These are phyloP conservation scores for Rhodotorula toruloides DNA, from an alignment of 768 basidiomycete genomes.

Conservation along the genomic window DNA sequence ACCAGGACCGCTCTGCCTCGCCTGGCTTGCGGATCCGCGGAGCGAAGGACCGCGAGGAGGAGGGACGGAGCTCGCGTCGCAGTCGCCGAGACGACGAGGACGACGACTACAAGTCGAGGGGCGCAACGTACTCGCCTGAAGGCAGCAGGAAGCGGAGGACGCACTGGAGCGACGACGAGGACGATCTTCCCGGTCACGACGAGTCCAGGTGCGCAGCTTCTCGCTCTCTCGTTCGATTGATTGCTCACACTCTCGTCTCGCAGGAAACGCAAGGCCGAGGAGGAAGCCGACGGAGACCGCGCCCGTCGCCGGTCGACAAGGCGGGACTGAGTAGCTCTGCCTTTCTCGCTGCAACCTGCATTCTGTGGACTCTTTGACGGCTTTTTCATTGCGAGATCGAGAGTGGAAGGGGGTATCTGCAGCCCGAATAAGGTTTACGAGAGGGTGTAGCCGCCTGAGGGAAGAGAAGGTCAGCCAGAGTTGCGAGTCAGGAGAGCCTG, in stretches of 20 bases:
- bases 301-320: constrained; percentile 23
- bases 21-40: constrained; percentile 18
- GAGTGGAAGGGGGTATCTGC: no score
- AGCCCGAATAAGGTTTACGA: constrained; percentile 17
- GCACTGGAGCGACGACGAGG: constrained; percentile 36
- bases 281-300: constrained; percentile 7
- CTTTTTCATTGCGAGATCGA: no score
- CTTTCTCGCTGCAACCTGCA: not conserved
- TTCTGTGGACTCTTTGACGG: not conserved
- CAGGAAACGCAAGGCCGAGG: constrained; percentile 38
- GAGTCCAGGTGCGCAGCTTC: constrained; percentile 12
- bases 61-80: not conserved
- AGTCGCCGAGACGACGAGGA: constrained; percentile 7
- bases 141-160: constrained; percentile 11
- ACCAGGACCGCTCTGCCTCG: not conserved
- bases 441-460: constrained; percentile 23
- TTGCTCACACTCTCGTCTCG: not conserved
- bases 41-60: not conserved
- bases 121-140: not conserved
- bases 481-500: no score
- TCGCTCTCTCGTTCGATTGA: not conserved
- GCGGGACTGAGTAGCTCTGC: constrained; percentile 1
- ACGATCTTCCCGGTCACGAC: not conserved
- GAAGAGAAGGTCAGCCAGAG: not conserved
- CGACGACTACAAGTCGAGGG: constrained; percentile 4